These are phyloP conservation scores for Penicillium sp. DNA, from an alignment of 2,329 filamentous ascomycete genomes.

Conservation along the genomic window DNA sequence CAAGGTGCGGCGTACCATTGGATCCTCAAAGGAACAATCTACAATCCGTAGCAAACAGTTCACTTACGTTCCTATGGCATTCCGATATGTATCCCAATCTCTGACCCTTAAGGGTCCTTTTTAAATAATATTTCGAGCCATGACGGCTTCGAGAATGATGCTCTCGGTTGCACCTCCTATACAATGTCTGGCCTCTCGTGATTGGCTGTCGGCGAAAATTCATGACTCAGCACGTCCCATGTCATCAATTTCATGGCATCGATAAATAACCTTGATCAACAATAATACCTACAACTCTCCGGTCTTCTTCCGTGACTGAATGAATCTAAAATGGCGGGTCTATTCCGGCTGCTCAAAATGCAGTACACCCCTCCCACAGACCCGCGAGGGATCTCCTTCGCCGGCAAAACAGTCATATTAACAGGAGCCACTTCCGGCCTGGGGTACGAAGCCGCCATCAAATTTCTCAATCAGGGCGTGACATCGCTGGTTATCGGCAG, in stretches of 20 bases:
- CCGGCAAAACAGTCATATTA: conserved; percentile 48
- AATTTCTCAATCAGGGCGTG: conserved; percentile 45
- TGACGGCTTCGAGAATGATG: background rate
- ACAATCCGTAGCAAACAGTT: background rate
- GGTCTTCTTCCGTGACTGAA: background rate
- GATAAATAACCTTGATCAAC: background rate
- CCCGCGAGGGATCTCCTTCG: conserved; percentile 39
- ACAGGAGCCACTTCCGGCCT: conserved; percentile 54
- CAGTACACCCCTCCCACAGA: conserved; percentile 38
- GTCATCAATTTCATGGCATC: background rate
- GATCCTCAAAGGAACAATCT: background rate
- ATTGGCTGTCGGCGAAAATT: background rate
- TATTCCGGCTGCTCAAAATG: conserved; percentile 31
- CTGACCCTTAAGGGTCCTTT: background rate
- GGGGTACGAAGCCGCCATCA: conserved; percentile 51
- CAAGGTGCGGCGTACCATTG: background rate
- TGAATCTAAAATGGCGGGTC: conserved; percentile 25
- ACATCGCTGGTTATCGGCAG: conserved; percentile 48
- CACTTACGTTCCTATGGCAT: background rate
- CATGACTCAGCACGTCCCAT: conserved; percentile 6
- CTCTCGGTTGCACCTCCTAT: background rate
- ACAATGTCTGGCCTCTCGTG: background rate
- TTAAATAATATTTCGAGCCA: too few relatives aligned
- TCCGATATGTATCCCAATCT: background rate
- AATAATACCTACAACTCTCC: background rate